Conservation (phyloP, 345 rosid species). For the Populus simonii region DNA sequence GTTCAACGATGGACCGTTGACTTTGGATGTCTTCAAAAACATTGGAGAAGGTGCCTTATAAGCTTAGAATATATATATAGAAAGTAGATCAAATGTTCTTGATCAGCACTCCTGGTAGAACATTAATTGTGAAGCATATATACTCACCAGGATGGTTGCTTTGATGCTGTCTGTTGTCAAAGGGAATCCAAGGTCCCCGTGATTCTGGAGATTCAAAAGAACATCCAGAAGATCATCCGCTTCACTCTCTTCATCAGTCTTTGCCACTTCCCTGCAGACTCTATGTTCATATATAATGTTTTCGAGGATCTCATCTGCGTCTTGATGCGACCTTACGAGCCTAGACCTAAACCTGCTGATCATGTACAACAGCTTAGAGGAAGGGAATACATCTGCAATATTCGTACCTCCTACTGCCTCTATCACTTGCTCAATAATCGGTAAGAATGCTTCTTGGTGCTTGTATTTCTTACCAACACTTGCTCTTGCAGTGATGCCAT, state of each 20-base stretch:
- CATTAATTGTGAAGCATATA: background rate
- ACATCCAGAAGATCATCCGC: slow-evolving; percentile 11
- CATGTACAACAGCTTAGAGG: background rate
- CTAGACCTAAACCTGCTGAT: background rate
- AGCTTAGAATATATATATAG: too few relatives aligned
- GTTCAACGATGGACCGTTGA: too few relatives aligned
- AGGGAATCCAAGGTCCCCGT: slow-evolving; percentile 7
- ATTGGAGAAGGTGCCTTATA: too few relatives aligned
- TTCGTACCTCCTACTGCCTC: slow-evolving; percentile 21
- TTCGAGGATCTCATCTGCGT: slow-evolving; percentile 3
- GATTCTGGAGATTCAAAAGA: slow-evolving; percentile 14
- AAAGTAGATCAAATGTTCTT: too few relatives aligned
- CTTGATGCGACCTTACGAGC: background rate
- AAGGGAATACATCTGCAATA: slow-evolving; percentile 22
- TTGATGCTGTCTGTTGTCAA: slow-evolving; percentile 11
- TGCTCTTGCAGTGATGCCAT: slow-evolving; percentile 18
- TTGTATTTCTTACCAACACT: slow-evolving; percentile 27
- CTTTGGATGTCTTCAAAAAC: too few relatives aligned
- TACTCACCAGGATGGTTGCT: slow-evolving; percentile 14
- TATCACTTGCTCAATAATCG: background rate
- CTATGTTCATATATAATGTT: slow-evolving; percentile 9
- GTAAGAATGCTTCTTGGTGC: slow-evolving; percentile 23
- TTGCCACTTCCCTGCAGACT: background rate
- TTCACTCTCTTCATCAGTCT: background rate
- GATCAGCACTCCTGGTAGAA: too few relatives aligned